Evolutionary conservation across 768 basidiomycete genomes (phyloP).

Genomic region (Auriscalpium vulgare): DNA sequence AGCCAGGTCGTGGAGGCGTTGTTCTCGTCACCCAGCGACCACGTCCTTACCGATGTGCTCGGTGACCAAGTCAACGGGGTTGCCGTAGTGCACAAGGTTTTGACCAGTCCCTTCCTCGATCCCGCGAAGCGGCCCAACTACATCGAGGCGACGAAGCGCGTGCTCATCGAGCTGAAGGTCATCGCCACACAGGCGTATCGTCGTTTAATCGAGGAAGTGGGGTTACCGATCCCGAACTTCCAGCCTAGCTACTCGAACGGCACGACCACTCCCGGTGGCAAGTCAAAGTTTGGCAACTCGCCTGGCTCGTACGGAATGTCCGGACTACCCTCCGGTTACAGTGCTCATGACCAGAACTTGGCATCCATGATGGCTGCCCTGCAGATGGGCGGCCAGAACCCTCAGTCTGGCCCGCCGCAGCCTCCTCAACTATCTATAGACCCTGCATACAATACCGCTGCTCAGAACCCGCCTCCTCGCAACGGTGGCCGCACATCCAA

Average conservation of each 20-base stretch:
- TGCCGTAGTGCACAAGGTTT: slow-evolving; percentile 85
- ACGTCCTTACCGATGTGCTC: slow-evolving; percentile 88
- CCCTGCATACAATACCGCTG: slow-evolving; percentile 40
- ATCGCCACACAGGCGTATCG: slow-evolving; percentile 93
- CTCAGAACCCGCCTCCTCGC: slow-evolving; percentile 12
- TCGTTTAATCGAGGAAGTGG: slow-evolving; percentile 89
- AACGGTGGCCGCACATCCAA: slow-evolving; percentile 22
- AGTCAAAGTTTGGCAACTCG: slow-evolving; percentile 41
- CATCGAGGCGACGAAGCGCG: slow-evolving; percentile 83
- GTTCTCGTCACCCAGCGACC: slow-evolving; percentile 84
- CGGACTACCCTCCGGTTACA: slow-evolving; percentile 72
- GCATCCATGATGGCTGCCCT: slow-evolving; percentile 91
- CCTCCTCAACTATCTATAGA: slow-evolving; percentile 69
- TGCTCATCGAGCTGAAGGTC: slow-evolving; percentile 85
- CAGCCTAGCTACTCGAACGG: slow-evolving; percentile 68
- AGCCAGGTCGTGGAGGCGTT: slow-evolving; percentile 80
- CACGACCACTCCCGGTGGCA: slow-evolving; percentile 51
- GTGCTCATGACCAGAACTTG: slow-evolving; percentile 74
- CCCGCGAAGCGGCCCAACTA: slow-evolving; percentile 58
- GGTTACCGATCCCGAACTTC: slow-evolving; percentile 82
- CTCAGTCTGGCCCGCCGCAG: slow-evolving; percentile 69
- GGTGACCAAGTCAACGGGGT: slow-evolving; percentile 96
- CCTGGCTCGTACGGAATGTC: slow-evolving; percentile 59
- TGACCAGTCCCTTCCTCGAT: slow-evolving; percentile 82
- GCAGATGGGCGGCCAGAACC: slow-evolving; percentile 85